phyloP scores from a whole-genome alignment of 257 asterid species.

The Datura wrightii region DNA sequence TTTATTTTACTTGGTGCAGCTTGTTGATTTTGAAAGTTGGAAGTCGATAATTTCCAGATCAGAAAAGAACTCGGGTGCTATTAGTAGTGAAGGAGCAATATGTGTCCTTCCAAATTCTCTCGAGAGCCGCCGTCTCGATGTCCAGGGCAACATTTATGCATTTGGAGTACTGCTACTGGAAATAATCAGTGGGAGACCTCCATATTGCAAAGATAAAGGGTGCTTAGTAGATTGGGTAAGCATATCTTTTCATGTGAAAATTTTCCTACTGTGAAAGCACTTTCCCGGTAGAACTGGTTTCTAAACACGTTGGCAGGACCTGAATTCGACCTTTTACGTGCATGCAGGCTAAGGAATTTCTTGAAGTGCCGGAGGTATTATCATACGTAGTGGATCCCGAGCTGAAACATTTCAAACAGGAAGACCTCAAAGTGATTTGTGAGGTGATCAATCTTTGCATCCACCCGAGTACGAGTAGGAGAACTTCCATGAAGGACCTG shows the following conservation, averaged over 20 bases:
- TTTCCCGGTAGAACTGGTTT: not conserved
- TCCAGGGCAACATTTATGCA: slow-evolving; percentile 78
- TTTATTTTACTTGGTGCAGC: slow-evolving; percentile 51
- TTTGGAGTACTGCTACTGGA: slow-evolving; percentile 88
- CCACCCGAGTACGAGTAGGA: slow-evolving; percentile 51
- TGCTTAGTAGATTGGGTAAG: slow-evolving; percentile 89
- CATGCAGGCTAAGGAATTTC: slow-evolving; percentile 83
- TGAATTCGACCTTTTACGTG: slow-evolving; percentile 26
- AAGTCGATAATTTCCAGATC: slow-evolving; percentile 79
- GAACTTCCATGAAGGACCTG: slow-evolving; percentile 70
- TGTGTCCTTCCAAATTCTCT: slow-evolving; percentile 79
- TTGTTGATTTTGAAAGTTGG: slow-evolving; percentile 97
- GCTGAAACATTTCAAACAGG: slow-evolving; percentile 71
- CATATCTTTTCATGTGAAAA: not conserved
- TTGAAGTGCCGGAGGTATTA: slow-evolving; percentile 61
- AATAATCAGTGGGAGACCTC: slow-evolving; percentile 88
- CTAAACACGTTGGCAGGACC: not conserved
- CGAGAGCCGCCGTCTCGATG: slow-evolving; percentile 69
- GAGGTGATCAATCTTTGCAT: slow-evolving; percentile 71
- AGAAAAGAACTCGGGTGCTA: slow-evolving; percentile 75
- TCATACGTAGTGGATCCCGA: slow-evolving; percentile 78
- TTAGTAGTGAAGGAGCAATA: slow-evolving; percentile 76
- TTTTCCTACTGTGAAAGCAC: not conserved
- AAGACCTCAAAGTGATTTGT: slow-evolving; percentile 77
- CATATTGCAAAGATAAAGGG: slow-evolving; percentile 84